Evolutionary conservation across 805 yeast genomes (phyloP), one percentile per base, ranked within the genome.

Genomic region (Kuraishia borneana): DNA sequence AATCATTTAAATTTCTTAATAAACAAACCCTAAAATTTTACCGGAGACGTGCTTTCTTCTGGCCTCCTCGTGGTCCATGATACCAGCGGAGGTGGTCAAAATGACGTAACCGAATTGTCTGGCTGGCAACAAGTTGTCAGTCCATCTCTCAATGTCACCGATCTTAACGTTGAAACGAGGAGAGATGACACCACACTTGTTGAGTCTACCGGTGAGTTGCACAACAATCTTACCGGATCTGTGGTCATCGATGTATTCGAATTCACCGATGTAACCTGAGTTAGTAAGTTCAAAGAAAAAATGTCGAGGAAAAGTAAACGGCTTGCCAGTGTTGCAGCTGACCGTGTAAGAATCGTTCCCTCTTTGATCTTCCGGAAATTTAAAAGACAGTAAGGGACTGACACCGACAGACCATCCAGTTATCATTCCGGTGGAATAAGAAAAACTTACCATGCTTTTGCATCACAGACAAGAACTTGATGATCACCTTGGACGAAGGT

Each of bases 61-160:
- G 56, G 98, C 98, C 76, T 89, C 96, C 77, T 89, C 97, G 76
- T 89, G 98, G 78, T 92, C 97, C 95, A 89, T 87, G 58, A 89
- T 89, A 73, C 98, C 98, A 56, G 97, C 96, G 56, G 97, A 89
- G 56, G 97, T 89, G 69, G 97, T 89, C 62, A 89, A 80, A 69
- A 89, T 83, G 61, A 89, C 89, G 79, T 69, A 88, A 73, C 97
- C 97, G 61, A 89, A 89, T 73, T 89, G 97, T 82, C 97, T 87
- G 51, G 97, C 95, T 65, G 97, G 97, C 63, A 89, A 77, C 65
- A 89, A 79, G 82, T 87, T 85, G 69, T 80, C 95, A 54, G 95
- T 87, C 97, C 97, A 89, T 73, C 87, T 89, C 74, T 89, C 97
- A 55, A 89, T 81, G 65, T 89, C 97, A 61, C 68, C 79, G 50